Percentiles rank a stretch among this genome's conserved stretches.
Conservation (phyloP, 345 rosid genomes). For the Garcia nutans region DNA sequence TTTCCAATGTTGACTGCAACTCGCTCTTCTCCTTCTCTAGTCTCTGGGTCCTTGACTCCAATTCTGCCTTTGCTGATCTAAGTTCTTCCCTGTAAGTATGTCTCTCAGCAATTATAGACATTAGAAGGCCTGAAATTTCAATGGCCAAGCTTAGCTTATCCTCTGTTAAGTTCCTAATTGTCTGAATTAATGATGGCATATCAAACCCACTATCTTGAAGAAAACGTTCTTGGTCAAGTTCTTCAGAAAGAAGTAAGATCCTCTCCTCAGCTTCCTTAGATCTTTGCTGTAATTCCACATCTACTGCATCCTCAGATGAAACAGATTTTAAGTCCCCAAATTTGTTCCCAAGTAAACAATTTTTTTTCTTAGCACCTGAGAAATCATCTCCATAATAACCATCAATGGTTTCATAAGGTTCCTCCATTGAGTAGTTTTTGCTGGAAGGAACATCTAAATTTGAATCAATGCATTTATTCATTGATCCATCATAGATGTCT, state of each 20-base stretch:
- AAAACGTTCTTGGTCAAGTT: constrained; percentile 59
- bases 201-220: constrained; percentile 56
- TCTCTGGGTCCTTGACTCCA: constrained; percentile 51
- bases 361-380: constrained; percentile 34
- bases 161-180: constrained; percentile 52
- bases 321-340: constrained; percentile 31
- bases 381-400: constrained; percentile 34
- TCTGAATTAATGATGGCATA: constrained; percentile 58
- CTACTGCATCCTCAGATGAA: constrained; percentile 45
- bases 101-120: constrained; percentile 61
- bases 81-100: constrained; percentile 61
- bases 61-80: constrained; percentile 52
- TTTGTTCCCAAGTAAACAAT: constrained; percentile 28
- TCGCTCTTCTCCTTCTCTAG: constrained; percentile 78
- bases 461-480: constrained; percentile 44
- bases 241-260: constrained; percentile 61
- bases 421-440: constrained; percentile 43
- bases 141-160: constrained; percentile 71
- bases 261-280: constrained; percentile 75
- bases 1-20: constrained; percentile 78
- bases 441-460: constrained; percentile 40
- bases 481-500: constrained; percentile 65
- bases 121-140: constrained; percentile 67
- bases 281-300: constrained; percentile 56
- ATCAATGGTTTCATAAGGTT: constrained; percentile 40